These are phyloP conservation scores for Psilocybe cyanescens DNA, from an alignment of 768 basidiomycete species.

Conservation along the genomic window DNA sequence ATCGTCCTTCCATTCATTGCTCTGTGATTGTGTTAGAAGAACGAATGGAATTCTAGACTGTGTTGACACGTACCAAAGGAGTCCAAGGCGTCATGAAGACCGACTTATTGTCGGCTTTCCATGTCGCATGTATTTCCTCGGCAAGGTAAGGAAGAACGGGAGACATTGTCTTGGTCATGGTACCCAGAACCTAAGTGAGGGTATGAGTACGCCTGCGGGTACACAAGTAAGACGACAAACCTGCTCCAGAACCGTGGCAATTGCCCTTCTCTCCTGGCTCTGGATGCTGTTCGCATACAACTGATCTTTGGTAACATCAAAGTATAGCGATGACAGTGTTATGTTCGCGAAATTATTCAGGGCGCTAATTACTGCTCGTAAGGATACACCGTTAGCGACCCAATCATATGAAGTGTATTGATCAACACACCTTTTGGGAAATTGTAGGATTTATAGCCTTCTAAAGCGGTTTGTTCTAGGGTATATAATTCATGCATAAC, in stretches of 20 bases:
- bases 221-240: constrained; percentile 35
- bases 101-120: constrained; percentile 46
- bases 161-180: constrained; percentile 72
- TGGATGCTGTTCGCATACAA: constrained; percentile 72
- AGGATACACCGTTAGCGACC: neutral
- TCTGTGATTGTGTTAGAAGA: constrained; percentile 37
- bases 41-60: neutral
- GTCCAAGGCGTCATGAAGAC: constrained; percentile 77
- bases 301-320: constrained; percentile 89
- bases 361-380: constrained; percentile 62
- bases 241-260: constrained; percentile 73
- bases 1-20: constrained; percentile 62
- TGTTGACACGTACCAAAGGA: constrained; percentile 53
- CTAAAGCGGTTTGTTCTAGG: constrained; percentile 68
- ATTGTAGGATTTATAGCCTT: constrained; percentile 73
- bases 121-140: constrained; percentile 76
- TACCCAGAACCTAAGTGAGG: constrained; percentile 60
- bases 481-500: constrained; percentile 83
- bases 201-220: neutral
- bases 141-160: constrained; percentile 91
- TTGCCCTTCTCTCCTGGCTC: constrained; percentile 59
- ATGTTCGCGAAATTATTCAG: constrained; percentile 80
- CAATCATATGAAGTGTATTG: neutral
- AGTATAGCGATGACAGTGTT: constrained; percentile 88
- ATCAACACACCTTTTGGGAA: constrained; percentile 74